These are phyloP conservation scores for Aeschynomene evenia DNA, from an alignment of 306 rosid species.

Conservation along the genomic window DNA sequence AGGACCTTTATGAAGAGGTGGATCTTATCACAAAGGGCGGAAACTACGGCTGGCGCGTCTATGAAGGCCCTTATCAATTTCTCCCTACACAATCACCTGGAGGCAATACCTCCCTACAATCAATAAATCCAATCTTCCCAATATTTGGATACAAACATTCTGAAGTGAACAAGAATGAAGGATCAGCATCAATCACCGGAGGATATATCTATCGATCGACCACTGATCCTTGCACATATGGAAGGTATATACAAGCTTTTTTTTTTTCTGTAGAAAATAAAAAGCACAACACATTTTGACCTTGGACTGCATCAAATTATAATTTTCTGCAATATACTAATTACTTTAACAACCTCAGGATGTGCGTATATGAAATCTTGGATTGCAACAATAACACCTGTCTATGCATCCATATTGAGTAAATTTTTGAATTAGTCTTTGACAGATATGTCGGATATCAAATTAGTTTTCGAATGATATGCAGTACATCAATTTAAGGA, in stretches of 20 bases:
- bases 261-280: no score
- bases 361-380: background rate
- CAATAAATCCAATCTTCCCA: conserved; percentile 64
- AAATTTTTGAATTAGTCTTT: no score
- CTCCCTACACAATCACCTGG: conserved; percentile 44
- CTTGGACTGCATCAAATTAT: background rate
- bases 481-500: no score
- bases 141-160: conserved; percentile 82
- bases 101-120: conserved; percentile 54
- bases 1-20: conserved; percentile 91
- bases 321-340: no score
- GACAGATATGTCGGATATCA: no score
- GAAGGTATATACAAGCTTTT: conserved; percentile 58
- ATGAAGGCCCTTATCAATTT: conserved; percentile 69
- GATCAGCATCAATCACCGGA: conserved; percentile 84
- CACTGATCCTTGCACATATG: conserved; percentile 91
- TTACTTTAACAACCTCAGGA: background rate
- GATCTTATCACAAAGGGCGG: conserved; percentile 92
- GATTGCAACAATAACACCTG: background rate
- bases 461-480: no score
- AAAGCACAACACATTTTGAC: background rate
- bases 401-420: background rate
- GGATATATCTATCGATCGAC: conserved; percentile 84
- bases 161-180: conserved; percentile 62
- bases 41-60: conserved; percentile 90